Evolutionary conservation across 371 early-diverging fungal species (phyloP).

Genomic region (Saksenaea vasiformis): DNA sequence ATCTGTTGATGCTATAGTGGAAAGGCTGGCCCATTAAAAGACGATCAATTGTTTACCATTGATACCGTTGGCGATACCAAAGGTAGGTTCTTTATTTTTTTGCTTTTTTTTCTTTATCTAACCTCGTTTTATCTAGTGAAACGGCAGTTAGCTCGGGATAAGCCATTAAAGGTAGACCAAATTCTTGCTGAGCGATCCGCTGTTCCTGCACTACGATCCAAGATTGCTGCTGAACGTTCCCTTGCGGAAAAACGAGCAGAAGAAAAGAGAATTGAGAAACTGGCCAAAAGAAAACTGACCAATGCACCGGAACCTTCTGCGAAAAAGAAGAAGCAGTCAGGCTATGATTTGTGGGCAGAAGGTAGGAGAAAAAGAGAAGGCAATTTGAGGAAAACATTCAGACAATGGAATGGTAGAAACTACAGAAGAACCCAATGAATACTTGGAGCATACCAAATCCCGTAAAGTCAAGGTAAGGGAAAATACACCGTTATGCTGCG

Average conservation of each 20-base stretch:
- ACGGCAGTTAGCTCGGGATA: slow-evolving; percentile 45
- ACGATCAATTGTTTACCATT: slow-evolving; percentile 72
- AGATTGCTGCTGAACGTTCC: slow-evolving; percentile 22
- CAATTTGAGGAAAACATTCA: background rate
- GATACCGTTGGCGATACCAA: slow-evolving; percentile 73
- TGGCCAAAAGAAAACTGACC: slow-evolving; percentile 24
- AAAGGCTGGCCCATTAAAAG: slow-evolving; percentile 49
- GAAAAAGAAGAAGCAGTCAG: slow-evolving; percentile 27
- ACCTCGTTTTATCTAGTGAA: slow-evolving; percentile 23
- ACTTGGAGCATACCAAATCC: slow-evolving; percentile 25
- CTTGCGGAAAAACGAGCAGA: slow-evolving; percentile 23
- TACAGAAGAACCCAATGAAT: slow-evolving; percentile 12
- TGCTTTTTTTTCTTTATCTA: background rate
- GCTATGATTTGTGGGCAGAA: slow-evolving; percentile 62
- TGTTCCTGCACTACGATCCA: slow-evolving; percentile 39
- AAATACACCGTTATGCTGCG: slow-evolving; percentile 6
- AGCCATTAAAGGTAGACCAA: slow-evolving; percentile 75
- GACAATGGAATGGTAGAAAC: background rate
- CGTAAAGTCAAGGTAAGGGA: slow-evolving; percentile 26
- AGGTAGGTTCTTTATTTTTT: slow-evolving; percentile 27
- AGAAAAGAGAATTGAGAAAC: slow-evolving; percentile 24
- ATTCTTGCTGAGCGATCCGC: slow-evolving; percentile 72
- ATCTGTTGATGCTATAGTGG: slow-evolving; percentile 38
- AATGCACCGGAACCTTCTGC: slow-evolving; percentile 13
- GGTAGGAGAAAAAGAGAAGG: slow-evolving; percentile 8